A percentile compares a stretch with the other conserved stretches of the same genome.
Conservation (phyloP, 495 filamentous ascomycete species). For the Neurospora sp. region DNA sequence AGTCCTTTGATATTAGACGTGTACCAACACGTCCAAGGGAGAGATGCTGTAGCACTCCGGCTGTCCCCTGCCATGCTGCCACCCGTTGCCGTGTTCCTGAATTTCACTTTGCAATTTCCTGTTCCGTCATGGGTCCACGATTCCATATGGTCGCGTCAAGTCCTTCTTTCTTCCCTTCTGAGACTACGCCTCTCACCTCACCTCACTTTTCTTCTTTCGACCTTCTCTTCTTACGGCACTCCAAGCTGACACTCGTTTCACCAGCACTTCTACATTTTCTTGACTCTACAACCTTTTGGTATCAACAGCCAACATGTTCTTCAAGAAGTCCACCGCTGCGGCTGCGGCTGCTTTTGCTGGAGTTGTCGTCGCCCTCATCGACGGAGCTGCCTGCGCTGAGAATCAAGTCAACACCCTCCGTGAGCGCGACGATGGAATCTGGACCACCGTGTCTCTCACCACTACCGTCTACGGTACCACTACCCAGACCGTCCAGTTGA, state of each 20-base stretch:
- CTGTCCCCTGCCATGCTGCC: background rate
- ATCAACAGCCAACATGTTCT: background rate
- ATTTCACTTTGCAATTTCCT: background rate
- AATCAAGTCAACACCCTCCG: background rate
- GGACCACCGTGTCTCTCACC: background rate
- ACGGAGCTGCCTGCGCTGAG: background rate
- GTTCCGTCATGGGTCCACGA: background rate
- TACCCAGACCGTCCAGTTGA: background rate
- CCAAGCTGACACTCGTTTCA: background rate
- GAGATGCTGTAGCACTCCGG: background rate
- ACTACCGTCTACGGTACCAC: background rate
- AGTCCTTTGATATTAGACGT: background rate
- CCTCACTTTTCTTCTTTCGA: background rate
- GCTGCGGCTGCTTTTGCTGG: background rate
- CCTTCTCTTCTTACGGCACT: background rate
- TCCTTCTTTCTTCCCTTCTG: background rate
- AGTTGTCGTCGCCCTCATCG: background rate
- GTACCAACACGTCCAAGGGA: background rate
- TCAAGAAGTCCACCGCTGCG: background rate
- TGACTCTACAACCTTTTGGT: background rate
- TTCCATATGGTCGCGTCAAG: background rate
- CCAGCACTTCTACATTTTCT: background rate
- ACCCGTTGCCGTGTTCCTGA: background rate
- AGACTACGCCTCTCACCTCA: background rate
- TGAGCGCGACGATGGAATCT: background rate